Base-by-base conservation (phyloP, 768 basidiomycete genomes). In the Coprinopsis strossmayeri region DNA sequence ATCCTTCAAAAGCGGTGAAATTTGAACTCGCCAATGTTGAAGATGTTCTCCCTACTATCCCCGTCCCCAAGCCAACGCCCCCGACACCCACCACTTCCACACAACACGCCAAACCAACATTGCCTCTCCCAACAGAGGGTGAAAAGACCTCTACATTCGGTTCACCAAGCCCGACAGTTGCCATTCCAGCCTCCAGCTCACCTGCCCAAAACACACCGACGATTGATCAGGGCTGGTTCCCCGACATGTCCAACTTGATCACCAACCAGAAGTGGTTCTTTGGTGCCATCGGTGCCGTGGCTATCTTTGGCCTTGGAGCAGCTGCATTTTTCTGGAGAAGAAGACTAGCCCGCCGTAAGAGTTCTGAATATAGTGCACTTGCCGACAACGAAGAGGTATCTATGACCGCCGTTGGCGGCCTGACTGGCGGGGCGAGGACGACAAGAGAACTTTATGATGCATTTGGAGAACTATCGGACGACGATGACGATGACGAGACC, bases 381-480 rank as follows among this genome's bases (percentile, higher is more conserved):
- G 73, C 76, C 2, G 78, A 60, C 20, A 78, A 75, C 26, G 86
- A 87, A 45, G 85, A 86, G 43, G 64, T 94, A 46, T 80, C 82
- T 5, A 91, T 98, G 91, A 79, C 75, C 43, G 62, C 84, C 3
- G 64, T 96, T 25, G 71, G 69, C 24, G 50, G 64, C 20, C 55
- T 59, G 18, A 55, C 61, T 26, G 68, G 58, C 25, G 63, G 73
- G 20, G 69, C 74, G 30, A 74, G 83, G 43, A 67, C 68, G 17
- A 87, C 92, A 43, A 87, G 87, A 68, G 95, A 97, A 66, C 61
- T 99, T 53, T 98, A 97, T 59, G 93, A 98, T 65, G 94, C 95
- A 15, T 98, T 98, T 66, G 92, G 91, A 28, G 91, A 92, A 59
- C 76, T 83, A 23, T 87, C 84, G 25, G 92, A 91, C 52, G 87